phyloP scores from a whole-genome alignment of 805 yeast species.

The Monosporozyma aquatica region DNA sequence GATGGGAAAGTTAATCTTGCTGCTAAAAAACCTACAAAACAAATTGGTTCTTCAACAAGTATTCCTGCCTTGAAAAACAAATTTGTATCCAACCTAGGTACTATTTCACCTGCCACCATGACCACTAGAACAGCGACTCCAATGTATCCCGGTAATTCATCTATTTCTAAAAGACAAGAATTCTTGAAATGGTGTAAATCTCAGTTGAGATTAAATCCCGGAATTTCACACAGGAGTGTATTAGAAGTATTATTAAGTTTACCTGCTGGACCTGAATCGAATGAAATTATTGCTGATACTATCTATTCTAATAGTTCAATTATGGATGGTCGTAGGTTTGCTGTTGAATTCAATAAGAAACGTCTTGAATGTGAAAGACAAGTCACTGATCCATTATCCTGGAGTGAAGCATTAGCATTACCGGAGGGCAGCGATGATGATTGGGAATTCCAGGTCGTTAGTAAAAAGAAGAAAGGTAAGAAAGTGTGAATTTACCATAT shows the following conservation, averaged over 20 bases:
- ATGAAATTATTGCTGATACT: constrained; percentile 85
- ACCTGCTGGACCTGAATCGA: constrained; percentile 66
- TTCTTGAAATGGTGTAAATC: constrained; percentile 66
- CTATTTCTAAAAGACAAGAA: constrained; percentile 44
- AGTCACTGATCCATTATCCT: constrained; percentile 43
- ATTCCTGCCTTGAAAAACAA: constrained; percentile 23
- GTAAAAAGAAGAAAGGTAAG: constrained; percentile 46
- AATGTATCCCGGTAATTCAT: constrained; percentile 25
- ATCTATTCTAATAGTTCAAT: constrained; percentile 80
- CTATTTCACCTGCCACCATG: constrained; percentile 1
- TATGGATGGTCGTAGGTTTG: constrained; percentile 92
- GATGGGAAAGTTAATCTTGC: constrained; percentile 7
- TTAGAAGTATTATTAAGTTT: constrained; percentile 70
- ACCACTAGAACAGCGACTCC: constrained; percentile 13
- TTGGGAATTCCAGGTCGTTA: constrained; percentile 59
- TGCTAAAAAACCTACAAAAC: constrained; percentile 6
- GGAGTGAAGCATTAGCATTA: constrained; percentile 62
- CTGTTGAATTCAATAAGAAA: constrained; percentile 77
- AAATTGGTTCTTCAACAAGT: constrained; percentile 24
- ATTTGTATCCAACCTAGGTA: constrained; percentile 3
- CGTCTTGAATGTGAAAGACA: constrained; percentile 60
- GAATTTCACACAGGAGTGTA: constrained; percentile 71
- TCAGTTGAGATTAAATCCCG: constrained; percentile 57
- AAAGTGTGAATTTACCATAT: constrained; percentile 27
- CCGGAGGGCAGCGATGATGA: constrained; percentile 39